phyloP scores from a whole-genome alignment of 148 eudicot genomes.

The Agrostemma githago region DNA sequence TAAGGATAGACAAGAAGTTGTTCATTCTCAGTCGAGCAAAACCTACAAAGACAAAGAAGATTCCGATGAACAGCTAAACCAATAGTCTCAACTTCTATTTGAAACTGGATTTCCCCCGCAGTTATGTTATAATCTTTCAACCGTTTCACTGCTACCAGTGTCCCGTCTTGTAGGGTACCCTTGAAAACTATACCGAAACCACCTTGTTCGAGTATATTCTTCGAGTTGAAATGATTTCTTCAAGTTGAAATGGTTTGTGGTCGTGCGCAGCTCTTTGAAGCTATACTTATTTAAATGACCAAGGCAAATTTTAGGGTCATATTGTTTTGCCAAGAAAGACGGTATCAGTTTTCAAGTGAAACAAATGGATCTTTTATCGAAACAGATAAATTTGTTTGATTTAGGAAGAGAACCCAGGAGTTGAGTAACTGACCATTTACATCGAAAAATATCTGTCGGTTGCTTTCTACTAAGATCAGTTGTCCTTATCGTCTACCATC shows the following conservation, averaged over 20 bases:
- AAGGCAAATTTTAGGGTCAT: conserved; percentile 78
- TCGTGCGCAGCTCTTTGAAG: conserved; percentile 75
- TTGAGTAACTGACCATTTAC: too few species aligned
- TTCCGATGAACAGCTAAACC: conserved; percentile 85
- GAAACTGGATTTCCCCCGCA: conserved; percentile 84
- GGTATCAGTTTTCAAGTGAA: too few species aligned
- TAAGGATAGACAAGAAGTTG: too few species aligned
- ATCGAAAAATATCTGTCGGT: too few species aligned
- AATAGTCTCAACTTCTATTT: conserved; percentile 81
- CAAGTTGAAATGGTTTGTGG: conserved; percentile 85
- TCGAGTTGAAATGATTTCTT: too few species aligned
- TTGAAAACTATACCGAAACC: conserved; percentile 89
- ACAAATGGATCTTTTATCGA: too few species aligned
- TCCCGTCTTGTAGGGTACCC: conserved; percentile 68
- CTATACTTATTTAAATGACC: conserved; percentile 75
- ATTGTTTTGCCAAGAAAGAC: conserved; percentile 73
- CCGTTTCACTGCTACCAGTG: conserved; percentile 79
- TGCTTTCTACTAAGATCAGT: too few species aligned
- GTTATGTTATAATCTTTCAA: conserved; percentile 60
- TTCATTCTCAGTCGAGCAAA: conserved; percentile 75
- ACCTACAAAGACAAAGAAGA: conserved; percentile 77
- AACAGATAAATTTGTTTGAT: too few species aligned
- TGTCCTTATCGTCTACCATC: too few species aligned
- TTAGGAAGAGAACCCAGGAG: too few species aligned
- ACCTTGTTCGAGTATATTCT: conserved; percentile 76